Conservation (phyloP, 441 rosid genomes). For the Theobroma grandiflorum region DNA sequence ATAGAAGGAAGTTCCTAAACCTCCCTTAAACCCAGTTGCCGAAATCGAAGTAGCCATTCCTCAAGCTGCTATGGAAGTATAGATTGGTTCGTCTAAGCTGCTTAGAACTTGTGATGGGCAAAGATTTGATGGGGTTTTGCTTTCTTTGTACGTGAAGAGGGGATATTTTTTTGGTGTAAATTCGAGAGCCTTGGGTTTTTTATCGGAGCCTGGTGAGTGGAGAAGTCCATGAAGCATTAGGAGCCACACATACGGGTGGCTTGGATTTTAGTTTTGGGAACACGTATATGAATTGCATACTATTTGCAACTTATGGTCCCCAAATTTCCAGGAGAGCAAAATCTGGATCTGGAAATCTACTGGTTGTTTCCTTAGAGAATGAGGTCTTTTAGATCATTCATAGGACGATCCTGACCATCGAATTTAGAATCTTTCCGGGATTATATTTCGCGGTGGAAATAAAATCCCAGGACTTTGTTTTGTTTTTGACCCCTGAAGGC, state of each 20-base stretch:
- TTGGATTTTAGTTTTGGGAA: conserved; percentile 19
- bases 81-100: neutral
- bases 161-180: conserved; percentile 34
- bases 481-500: neutral
- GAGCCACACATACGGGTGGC: conserved; percentile 38
- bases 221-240: conserved; percentile 25
- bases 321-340: conserved; percentile 1
- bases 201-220: conserved; percentile 31
- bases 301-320: conserved; percentile 34
- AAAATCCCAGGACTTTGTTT: neutral
- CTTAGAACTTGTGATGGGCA: conserved; percentile 4
- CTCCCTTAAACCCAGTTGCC: conserved; percentile 58
- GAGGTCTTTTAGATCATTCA: conserved; percentile 25
- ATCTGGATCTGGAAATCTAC: conserved; percentile 36
- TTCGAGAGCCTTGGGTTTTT: conserved; percentile 38
- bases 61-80: neutral
- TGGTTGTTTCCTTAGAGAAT: conserved; percentile 16
- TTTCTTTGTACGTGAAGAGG: neutral
- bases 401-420: conserved; percentile 22
- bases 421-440: conserved; percentile 8
- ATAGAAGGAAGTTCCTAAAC: conserved; percentile 52
- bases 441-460: conserved; percentile 6
- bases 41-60: conserved; percentile 71
- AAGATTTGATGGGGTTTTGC: neutral
- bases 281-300: conserved; percentile 38